A percentile compares a stretch with the other conserved stretches of the same genome.
These are phyloP conservation scores for Cercospora beticola DNA, from an alignment of 2,329 filamentous ascomycete genomes.

Conservation along the genomic window DNA sequence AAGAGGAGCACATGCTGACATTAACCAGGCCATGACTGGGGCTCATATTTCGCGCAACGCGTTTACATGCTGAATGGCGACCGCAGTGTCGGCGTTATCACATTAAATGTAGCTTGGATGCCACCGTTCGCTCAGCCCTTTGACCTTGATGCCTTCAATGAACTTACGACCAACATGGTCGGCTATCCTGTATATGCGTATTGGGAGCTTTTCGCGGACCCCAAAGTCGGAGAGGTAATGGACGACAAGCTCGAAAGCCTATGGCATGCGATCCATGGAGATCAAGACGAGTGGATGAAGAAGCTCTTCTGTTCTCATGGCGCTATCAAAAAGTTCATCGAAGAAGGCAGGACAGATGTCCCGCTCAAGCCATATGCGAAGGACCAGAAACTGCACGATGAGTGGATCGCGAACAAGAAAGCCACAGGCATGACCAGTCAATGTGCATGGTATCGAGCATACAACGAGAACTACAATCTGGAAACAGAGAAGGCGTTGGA, in stretches of 20 bases:
- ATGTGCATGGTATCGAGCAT: slow-evolving; percentile 41
- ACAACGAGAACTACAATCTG: slow-evolving; percentile 29
- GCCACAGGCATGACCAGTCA: slow-evolving; percentile 39
- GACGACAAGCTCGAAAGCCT: slow-evolving; percentile 23
- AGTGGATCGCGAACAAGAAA: slow-evolving; percentile 37
- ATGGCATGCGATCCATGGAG: slow-evolving; percentile 30
- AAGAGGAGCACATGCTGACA: not conserved
- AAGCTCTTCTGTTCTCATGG: slow-evolving; percentile 41
- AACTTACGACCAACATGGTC: slow-evolving; percentile 34
- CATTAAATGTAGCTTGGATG: slow-evolving; percentile 48
- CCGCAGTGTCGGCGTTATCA: slow-evolving; percentile 43
- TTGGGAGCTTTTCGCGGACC: slow-evolving; percentile 39
- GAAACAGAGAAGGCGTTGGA: slow-evolving; percentile 24
- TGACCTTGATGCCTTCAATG: slow-evolving; percentile 41
- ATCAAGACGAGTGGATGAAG: slow-evolving; percentile 30
- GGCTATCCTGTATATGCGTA: slow-evolving; percentile 46
- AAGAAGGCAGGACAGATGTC: slow-evolving; percentile 25
- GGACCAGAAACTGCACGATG: slow-evolving; percentile 35
- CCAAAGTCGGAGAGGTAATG: slow-evolving; percentile 43
- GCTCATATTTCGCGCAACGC: slow-evolving; percentile 43
- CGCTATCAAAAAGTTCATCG: slow-evolving; percentile 37
- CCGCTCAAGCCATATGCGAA: slow-evolving; percentile 40
- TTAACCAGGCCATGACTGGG: slow-evolving; percentile 27
- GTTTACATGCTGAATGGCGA: slow-evolving; percentile 46
- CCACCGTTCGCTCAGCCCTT: slow-evolving; percentile 39